Evolutionary conservation across 352 stramenopile genomes (phyloP).

Genomic region (Elongisporangium undulatum): DNA sequence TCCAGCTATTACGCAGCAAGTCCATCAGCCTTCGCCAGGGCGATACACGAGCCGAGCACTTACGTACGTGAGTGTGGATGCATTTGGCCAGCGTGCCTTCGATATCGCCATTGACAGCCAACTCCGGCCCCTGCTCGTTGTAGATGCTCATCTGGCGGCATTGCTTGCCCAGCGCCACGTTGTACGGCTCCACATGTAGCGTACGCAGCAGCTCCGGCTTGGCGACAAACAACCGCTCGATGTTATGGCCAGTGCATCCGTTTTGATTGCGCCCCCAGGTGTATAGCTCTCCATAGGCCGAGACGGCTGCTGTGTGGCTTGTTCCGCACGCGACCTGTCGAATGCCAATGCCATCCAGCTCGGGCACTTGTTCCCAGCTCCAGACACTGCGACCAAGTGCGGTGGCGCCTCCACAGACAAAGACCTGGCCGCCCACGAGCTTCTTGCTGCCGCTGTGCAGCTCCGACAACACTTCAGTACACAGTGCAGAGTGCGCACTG

Average conservation of each 20-base stretch:
- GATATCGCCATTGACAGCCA: constrained; percentile 83
- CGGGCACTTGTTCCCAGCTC: constrained; percentile 67
- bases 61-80: constrained; percentile 82
- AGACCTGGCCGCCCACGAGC: constrained; percentile 79
- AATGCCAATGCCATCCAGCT: constrained; percentile 44
- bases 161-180: constrained; percentile 76
- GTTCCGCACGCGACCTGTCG: constrained; percentile 84
- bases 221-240: constrained; percentile 60
- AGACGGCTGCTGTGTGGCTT: constrained; percentile 88
- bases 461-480: constrained; percentile 65
- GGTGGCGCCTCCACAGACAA: constrained; percentile 80
- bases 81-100: constrained; percentile 67
- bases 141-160: constrained; percentile 89
- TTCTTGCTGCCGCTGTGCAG: constrained; percentile 48
- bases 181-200: constrained; percentile 86
- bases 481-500: constrained; percentile 75
- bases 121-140: constrained; percentile 76
- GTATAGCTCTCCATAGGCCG: constrained; percentile 87
- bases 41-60: not conserved
- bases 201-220: constrained; percentile 72
- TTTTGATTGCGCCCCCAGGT: constrained; percentile 90
- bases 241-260: constrained; percentile 86
- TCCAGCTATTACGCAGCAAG: constrained; percentile 47
- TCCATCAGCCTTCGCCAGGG: not conserved
- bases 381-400: constrained; percentile 72